A percentile compares a stretch with the other conserved stretches of the same genome.
Conservation (phyloP, 805 yeast genomes). For the Kodamaea hsintzibuensis region DNA sequence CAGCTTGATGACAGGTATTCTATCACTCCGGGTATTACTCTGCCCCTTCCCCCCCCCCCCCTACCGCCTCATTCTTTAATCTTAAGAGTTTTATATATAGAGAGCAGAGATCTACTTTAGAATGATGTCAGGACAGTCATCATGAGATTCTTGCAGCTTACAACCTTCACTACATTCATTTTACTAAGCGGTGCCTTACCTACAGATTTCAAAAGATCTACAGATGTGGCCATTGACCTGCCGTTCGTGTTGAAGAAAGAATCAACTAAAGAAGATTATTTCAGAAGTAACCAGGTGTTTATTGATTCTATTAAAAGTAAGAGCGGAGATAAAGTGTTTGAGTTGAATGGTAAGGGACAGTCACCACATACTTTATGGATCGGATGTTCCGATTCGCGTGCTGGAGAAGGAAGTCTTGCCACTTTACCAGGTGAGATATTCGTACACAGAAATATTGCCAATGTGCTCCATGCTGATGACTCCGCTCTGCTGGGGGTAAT, state of each 20-base stretch:
- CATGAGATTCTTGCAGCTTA: neutral
- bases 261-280: conserved; percentile 49
- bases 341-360: conserved; percentile 75
- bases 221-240: conserved; percentile 16
- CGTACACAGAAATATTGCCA: conserved; percentile 86
- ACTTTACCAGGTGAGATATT: conserved; percentile 88
- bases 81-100: neutral
- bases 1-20: neutral
- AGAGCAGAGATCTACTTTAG: neutral
- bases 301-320: conserved; percentile 47
- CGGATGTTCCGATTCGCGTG: conserved; percentile 91
- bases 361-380: conserved; percentile 90
- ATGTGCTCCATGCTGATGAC: conserved; percentile 69
- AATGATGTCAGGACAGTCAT: neutral
- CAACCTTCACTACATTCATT: neutral
- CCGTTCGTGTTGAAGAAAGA: conserved; percentile 50
- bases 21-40: neutral
- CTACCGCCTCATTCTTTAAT: neutral
- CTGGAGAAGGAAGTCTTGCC: conserved; percentile 72
- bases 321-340: conserved; percentile 57
- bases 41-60: neutral
- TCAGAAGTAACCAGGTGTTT: conserved; percentile 46
- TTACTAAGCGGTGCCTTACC: neutral
- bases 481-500: conserved; percentile 72
- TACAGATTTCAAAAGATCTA: neutral